Percentiles rank a stretch among this genome's conserved stretches.
Evolutionary conservation across 140 eudicot species (phyloP).

Genomic region (Senecio squalidus): DNA sequence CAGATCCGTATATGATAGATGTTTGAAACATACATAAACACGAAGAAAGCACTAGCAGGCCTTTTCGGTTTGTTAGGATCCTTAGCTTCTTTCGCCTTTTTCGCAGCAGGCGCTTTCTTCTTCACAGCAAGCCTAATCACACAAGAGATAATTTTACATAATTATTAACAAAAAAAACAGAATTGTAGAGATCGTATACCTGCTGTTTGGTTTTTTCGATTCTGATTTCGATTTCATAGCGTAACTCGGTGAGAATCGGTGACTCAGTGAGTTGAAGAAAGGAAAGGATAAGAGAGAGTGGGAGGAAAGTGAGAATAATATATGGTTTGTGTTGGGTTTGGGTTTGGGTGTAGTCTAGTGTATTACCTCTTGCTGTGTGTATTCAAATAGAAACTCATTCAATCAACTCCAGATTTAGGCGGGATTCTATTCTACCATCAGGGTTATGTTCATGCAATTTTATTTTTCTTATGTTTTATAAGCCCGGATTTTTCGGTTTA

Average conservation of each 20-base stretch:
- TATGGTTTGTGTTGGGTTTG: conserved; percentile 26
- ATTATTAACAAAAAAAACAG: not conserved
- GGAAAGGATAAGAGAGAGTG: not conserved
- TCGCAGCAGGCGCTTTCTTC: conserved; percentile 43
- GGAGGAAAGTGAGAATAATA: conserved; percentile 14
- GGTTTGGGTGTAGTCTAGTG: conserved; percentile 34
- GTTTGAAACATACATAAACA: conserved; percentile 62
- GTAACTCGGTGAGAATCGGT: conserved; percentile 50
- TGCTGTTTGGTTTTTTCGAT: conserved; percentile 44
- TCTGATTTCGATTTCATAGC: conserved; percentile 59
- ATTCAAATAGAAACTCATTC: not conserved
- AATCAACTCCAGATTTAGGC: conserved; percentile 47
- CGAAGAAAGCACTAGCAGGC: conserved; percentile 67
- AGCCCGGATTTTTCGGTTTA: too few species aligned
- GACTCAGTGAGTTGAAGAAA: conserved; percentile 32
- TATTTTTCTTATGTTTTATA: not conserved
- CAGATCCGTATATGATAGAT: too few species aligned
- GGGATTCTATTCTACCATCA: conserved; percentile 33
- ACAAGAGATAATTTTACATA: not conserved
- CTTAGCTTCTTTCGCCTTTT: conserved; percentile 37
- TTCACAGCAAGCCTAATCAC: conserved; percentile 47
- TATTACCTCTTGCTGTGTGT: conserved; percentile 36
- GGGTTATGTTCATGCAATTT: too few species aligned
- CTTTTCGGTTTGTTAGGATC: conserved; percentile 75
- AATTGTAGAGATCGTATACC: conserved; percentile 5